These are phyloP conservation scores for Bothriochloa decipiens DNA, from an alignment of 176 grass and related monocot genomes.

Conservation along the genomic window DNA sequence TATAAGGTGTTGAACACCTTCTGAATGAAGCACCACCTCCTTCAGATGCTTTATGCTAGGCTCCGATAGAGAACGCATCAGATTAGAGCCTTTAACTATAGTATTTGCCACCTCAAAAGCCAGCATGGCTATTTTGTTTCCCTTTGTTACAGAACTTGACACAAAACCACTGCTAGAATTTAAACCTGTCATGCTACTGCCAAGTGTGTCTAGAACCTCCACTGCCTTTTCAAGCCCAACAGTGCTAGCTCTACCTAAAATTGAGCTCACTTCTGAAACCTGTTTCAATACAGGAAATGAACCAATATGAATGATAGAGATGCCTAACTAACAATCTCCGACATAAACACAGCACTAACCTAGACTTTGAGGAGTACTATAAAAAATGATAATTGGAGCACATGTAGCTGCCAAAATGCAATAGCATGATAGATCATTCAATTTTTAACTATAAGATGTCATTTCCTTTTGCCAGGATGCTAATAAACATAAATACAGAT, in stretches of 20 bases:
- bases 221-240: conserved; percentile 84
- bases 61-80: conserved; percentile 90
- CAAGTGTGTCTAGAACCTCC: conserved; percentile 92
- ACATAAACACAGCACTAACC: conserved; percentile 5
- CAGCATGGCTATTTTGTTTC: conserved; percentile 86
- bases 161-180: conserved; percentile 74
- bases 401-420: neutral
- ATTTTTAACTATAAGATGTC: neutral
- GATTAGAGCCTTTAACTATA: conserved; percentile 85
- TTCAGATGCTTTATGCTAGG: conserved; percentile 83
- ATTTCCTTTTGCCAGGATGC: neutral
- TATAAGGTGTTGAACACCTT: conserved; percentile 83
- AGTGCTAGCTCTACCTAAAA: conserved; percentile 85
- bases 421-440: neutral
- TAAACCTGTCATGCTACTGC: conserved; percentile 89
- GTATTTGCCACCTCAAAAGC: conserved; percentile 99
- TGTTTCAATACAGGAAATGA: conserved; percentile 46
- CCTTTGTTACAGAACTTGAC: conserved; percentile 62
- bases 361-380: neutral
- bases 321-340: conserved; percentile 23
- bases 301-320: conserved; percentile 24
- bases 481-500: neutral
- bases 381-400: neutral
- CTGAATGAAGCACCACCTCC: conserved; percentile 78
- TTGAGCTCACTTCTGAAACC: conserved; percentile 82